Evolutionary conservation across 2,329 filamentous ascomycete species (phyloP).

Genomic region (Emericellopsis atlantica): DNA sequence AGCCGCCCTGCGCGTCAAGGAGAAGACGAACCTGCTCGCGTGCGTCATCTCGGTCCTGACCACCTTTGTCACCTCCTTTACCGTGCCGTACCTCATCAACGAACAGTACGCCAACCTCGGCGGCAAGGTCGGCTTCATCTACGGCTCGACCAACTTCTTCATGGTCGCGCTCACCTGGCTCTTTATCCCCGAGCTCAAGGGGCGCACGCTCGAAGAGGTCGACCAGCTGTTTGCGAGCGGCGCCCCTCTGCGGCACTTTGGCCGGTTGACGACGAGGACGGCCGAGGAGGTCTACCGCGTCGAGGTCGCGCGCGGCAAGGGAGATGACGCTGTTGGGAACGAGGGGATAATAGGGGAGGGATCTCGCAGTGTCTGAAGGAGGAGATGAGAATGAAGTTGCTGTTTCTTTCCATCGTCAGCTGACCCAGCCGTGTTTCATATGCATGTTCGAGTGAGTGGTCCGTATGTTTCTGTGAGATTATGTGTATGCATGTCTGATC

Average conservation of each 20-base stretch:
- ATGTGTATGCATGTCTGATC: too few relatives aligned
- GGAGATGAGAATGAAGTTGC: too few relatives aligned
- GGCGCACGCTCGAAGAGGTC: slow-evolving; percentile 3
- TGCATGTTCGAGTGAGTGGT: too few relatives aligned
- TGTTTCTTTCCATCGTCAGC: too few relatives aligned
- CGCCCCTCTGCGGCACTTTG: neutral
- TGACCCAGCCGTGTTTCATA: too few relatives aligned
- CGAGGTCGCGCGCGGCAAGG: neutral
- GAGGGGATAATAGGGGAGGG: too few relatives aligned
- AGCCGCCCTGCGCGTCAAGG: slow-evolving; percentile 12
- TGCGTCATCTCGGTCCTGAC: slow-evolving; percentile 14
- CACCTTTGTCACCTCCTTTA: slow-evolving; percentile 19
- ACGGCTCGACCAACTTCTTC: slow-evolving; percentile 12
- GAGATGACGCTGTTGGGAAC: too few relatives aligned
- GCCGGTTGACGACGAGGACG: neutral
- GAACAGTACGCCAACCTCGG: slow-evolving; percentile 18
- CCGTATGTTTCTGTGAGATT: too few relatives aligned
- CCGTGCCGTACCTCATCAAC: slow-evolving; percentile 22
- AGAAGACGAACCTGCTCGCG: slow-evolving; percentile 16
- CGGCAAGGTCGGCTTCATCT: slow-evolving; percentile 22
- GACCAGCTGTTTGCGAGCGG: slow-evolving; percentile 1
- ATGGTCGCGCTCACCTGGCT: slow-evolving; percentile 11
- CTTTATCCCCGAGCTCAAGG: slow-evolving; percentile 22
- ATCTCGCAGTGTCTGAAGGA: too few relatives aligned
- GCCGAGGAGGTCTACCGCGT: neutral